Evolutionary conservation across 2,329 filamentous ascomycete genomes (phyloP), one percentile per base, ranked within the genome.

Genomic region (Elsinoe ampelina): DNA sequence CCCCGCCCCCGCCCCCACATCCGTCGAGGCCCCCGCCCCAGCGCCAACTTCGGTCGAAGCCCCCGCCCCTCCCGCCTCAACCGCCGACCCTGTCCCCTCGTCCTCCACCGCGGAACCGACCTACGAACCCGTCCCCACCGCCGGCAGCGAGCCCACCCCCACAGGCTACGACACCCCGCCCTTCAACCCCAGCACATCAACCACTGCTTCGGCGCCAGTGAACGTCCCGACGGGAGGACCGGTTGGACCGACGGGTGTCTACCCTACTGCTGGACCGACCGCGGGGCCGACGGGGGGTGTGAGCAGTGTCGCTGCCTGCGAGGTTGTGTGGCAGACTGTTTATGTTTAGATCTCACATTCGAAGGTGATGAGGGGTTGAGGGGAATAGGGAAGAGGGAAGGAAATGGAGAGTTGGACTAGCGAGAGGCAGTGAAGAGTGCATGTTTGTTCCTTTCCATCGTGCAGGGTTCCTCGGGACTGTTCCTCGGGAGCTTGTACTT

Each of bases 11-110:
- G 43, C 47, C 13, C 41, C 47, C 47, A 45, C 54, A n/a, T 36
- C 52, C 30, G 13, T 36, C 19, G 51, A 54, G 20, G 55, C 59
- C 43, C 54, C 50, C 20, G 39, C 38, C 17, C 12, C 55, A 5
- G n/a, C n/a, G n/a, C 20, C 55, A 3, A 30, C 48, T 8, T 22
- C 20, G 26, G 20, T 50, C 20, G 39, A 41, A 11, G 43, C 20
- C 7, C 32, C 47, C 12, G 47, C 32, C 47, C 47, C 20, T 35
- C 47, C n/a, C 22, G 2, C 22, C 22, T 35, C 26, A 2, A 5
- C 7, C 15, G n/a, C 47, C 47, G 26, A 22, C 42, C 26, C 45
- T 26, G 8, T 15, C 45, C n/a, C 45, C 34, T 12, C 19, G 34
- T 15, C 48, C 6, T 15, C 26, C 8, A 11, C 34, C 11, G 19